A percentile compares a stretch with the other conserved stretches of the same genome.
Conservation (phyloP, 2,329 filamentous ascomycete genomes). For the Boeremia exigua region DNA sequence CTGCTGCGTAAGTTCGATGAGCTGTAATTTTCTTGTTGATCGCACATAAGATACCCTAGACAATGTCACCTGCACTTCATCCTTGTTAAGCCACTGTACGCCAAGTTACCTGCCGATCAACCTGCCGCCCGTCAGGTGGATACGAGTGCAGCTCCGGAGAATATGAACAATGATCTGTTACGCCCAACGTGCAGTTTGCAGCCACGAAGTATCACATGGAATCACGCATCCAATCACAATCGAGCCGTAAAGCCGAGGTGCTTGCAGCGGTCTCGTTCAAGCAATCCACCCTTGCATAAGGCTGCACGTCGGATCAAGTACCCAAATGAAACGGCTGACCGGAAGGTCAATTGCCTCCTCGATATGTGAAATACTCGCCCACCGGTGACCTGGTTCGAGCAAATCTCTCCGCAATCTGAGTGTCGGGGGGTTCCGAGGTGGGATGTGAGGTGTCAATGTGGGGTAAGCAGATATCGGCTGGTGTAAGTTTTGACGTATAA, state of each 20-base stretch:
- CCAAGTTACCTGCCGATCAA: not conserved
- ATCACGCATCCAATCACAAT: constrained; percentile 2
- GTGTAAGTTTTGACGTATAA: constrained; percentile 1
- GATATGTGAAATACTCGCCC: not conserved
- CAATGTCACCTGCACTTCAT: constrained; percentile 1
- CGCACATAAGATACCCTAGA: constrained; percentile 23
- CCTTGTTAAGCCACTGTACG: not conserved
- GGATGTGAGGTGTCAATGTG: not conserved
- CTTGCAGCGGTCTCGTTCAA: not conserved
- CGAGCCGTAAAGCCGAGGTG: not conserved
- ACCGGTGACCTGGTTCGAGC: constrained; percentile 11
- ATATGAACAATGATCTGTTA: not conserved
- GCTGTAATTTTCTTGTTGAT: constrained; percentile 17
- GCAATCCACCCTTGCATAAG: not conserved
- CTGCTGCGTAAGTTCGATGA: constrained; percentile 35
- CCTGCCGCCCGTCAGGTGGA: not conserved
- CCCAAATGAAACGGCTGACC: not conserved
- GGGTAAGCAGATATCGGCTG: not conserved
- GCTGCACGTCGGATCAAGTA: not conserved
- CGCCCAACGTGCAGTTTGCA: constrained; percentile 2
- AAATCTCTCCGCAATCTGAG: not conserved
- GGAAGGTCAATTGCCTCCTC: not conserved
- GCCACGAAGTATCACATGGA: not conserved
- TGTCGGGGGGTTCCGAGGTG: constrained; percentile 1
- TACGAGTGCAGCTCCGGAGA: not conserved